phyloP scores from a whole-genome alignment of 2,329 filamentous ascomycete genomes.

The Blumeriella jaapii region DNA sequence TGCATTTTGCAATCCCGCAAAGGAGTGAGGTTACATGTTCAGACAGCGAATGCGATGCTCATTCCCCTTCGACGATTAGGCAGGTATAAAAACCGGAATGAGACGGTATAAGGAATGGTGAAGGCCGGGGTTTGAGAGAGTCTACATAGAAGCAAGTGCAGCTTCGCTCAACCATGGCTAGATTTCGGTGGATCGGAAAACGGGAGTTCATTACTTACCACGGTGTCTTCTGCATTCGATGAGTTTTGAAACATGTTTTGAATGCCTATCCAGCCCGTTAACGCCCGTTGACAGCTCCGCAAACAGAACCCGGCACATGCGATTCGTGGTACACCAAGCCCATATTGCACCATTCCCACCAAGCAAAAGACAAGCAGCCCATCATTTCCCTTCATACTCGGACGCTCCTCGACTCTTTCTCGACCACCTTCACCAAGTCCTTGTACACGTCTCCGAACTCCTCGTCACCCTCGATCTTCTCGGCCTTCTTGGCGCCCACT shows the following conservation, averaged over 20 bases:
- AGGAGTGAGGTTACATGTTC: too few relatives aligned
- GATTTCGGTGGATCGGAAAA: neutral
- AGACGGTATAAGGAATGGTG: too few relatives aligned
- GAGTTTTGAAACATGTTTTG: too few relatives aligned
- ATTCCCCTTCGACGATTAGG: too few relatives aligned
- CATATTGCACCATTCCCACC: constrained; percentile 1
- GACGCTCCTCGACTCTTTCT: constrained; percentile 50
- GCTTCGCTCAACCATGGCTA: too few relatives aligned
- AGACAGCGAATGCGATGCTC: too few relatives aligned
- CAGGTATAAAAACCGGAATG: too few relatives aligned
- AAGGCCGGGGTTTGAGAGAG: too few relatives aligned
- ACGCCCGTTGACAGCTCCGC: constrained; percentile 4
- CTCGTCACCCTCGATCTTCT: constrained; percentile 39
- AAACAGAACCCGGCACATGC: constrained; percentile 1
- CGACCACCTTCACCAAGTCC: constrained; percentile 51
- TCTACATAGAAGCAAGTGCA: too few relatives aligned
- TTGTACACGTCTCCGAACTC: constrained; percentile 54
- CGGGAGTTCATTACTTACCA: neutral
- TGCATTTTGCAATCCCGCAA: too few relatives aligned
- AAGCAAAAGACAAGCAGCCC: neutral
- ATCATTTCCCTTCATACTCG: constrained; percentile 18
- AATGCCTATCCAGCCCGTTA: constrained; percentile 4
- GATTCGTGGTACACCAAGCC: constrained; percentile 7
- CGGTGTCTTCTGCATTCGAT: too few relatives aligned
- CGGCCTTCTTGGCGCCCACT: constrained; percentile 28